Base-by-base conservation (phyloP, 768 basidiomycete species). In the Cystofilobasidium macerans region DNA sequence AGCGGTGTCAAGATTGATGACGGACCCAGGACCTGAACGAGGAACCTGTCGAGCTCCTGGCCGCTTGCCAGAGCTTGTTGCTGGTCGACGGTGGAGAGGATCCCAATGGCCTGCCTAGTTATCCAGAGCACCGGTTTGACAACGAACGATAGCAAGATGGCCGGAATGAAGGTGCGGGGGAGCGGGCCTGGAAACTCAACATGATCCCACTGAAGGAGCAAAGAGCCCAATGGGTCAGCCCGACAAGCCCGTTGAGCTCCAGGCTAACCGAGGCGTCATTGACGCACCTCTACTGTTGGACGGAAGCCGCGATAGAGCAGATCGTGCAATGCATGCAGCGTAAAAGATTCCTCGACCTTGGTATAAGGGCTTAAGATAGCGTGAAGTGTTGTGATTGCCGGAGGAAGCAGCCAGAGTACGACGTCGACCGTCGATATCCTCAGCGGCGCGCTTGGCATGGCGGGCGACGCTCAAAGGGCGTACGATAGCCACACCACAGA, bases 321-420 rank as follows among this genome's bases (percentile, higher is more conserved):
- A 75, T 99, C 95, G 72, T 95, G 89, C 0, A 81, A 81, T 0
- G 89, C 92, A 73, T 98, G 95, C 12, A 98, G 81, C 70, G 87
- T 92, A 80, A 97, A 97, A 72, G 87, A 88, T 77, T 99, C 95
- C 76, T 99, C 95, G 33, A 99, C 95, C 78, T 99, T 99, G 4
- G 89, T 88, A 74, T 87, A 90, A 0, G 95, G 94, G 2, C 88
- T 82, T 3, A 89, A 78, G 30, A 87, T 70, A 56, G 93, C 86
- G 69, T 94, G 86, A 1, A 67, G n/a, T 32, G 63, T 57, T 6
- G 70, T 68, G 12, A 73, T 65, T 26, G 66, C 22, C 18, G 75
- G 59, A 0, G 72, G 70, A 0, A 71, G 30, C 4, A 35, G 26
- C 18, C 8, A 43, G 35, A 60, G 40, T 1, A 54, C 28, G 7